phyloP scores from a whole-genome alignment of 1,139 yeast genomes.

The Hanseniaspora uvarum region DNA sequence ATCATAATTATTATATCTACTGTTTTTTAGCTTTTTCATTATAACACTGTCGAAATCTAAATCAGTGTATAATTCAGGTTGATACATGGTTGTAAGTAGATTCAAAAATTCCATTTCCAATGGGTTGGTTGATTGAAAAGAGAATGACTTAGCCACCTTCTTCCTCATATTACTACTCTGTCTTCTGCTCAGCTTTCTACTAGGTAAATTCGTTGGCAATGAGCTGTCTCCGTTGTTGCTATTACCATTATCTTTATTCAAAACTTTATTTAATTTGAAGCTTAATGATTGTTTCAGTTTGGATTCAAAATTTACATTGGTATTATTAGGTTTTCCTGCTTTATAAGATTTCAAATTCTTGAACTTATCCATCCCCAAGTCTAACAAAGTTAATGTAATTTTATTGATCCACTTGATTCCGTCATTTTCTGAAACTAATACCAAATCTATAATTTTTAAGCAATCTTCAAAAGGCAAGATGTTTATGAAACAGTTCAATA shows the following conservation, averaged over 20 bases:
- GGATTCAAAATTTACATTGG: not conserved
- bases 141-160: not conserved
- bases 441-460: constrained; percentile 12
- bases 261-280: constrained; percentile 10
- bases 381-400: constrained; percentile 10
- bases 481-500: constrained; percentile 13
- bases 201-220: not conserved
- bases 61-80: constrained; percentile 6
- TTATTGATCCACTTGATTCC: constrained; percentile 19
- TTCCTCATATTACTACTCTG: not conserved
- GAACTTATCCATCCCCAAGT: constrained; percentile 11
- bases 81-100: not conserved
- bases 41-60: constrained; percentile 11
- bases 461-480: constrained; percentile 15
- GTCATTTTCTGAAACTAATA: constrained; percentile 20
- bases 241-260: not conserved
- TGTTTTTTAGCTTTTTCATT: constrained; percentile 3
- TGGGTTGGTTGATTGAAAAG: not conserved
- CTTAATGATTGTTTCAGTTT: constrained; percentile 13
- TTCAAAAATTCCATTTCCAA: constrained; percentile 16
- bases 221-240: not conserved
- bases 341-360: constrained; percentile 4
- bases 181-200: not conserved
- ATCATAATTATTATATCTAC: not conserved
- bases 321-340: not conserved